Conservation (phyloP, 371 early-diverging fungal genomes). For the Mortierella sp. region DNA sequence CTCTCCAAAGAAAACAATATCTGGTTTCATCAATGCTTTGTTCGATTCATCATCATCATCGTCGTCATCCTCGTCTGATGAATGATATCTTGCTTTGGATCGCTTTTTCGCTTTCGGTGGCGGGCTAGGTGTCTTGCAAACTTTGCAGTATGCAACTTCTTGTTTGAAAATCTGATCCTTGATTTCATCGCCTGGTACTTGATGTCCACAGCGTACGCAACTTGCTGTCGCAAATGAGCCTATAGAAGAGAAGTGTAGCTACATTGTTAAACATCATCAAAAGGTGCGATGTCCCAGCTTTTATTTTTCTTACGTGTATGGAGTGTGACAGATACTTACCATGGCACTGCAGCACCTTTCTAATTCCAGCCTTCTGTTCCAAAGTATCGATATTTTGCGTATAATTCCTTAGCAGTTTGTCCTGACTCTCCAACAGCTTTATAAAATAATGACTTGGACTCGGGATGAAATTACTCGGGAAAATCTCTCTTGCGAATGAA, state of each 20-base stretch:
- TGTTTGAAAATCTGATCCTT: constrained; percentile 81
- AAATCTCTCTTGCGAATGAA: constrained; percentile 92
- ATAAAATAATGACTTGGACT: constrained; percentile 95
- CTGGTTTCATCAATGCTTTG: constrained; percentile 62
- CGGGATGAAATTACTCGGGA: constrained; percentile 91
- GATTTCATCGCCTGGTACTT: constrained; percentile 82
- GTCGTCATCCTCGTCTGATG: constrained; percentile 23
- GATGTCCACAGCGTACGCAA: constrained; percentile 88
- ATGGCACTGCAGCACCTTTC: constrained; percentile 89
- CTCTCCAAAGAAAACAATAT: constrained; percentile 97
- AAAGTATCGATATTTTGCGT: constrained; percentile 99
- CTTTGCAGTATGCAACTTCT: constrained; percentile 71
- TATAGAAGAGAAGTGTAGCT: constrained; percentile 15
- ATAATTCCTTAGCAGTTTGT: constrained; percentile 91
- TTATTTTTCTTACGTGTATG: not conserved
- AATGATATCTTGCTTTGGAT: constrained; percentile 15
- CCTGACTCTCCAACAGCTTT: constrained; percentile 84
- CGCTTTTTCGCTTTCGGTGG: constrained; percentile 28
- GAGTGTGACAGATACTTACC: constrained; percentile 67
- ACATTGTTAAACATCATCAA: not conserved
- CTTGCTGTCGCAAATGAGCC: constrained; percentile 89
- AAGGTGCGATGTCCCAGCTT: not conserved
- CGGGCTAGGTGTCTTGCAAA: constrained; percentile 55
- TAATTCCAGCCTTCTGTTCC: constrained; percentile 93
- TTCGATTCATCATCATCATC: constrained; percentile 49